A percentile compares a stretch with the other conserved stretches of the same genome.
Conservation (phyloP, 441 rosid genomes). For the Populus hybrid region DNA sequence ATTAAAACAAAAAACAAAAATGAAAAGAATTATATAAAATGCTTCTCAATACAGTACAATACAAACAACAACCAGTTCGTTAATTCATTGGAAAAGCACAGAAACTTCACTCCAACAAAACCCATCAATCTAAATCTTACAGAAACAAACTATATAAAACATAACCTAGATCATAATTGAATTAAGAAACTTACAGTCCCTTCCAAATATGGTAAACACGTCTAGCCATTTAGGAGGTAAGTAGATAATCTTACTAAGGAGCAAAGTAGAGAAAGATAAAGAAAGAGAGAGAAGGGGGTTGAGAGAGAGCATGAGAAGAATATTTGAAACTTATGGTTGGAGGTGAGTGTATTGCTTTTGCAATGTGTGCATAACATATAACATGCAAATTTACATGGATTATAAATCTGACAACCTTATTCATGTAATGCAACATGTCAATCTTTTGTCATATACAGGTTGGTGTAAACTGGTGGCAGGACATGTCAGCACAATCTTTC, state of each 20-base stretch:
- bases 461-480: no score
- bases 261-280: conserved; percentile 12
- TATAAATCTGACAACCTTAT: no score
- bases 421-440: no score
- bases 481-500: neutral
- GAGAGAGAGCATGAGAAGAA: conserved; percentile 2
- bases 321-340: conserved; percentile 28
- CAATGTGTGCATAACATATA: neutral
- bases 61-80: neutral
- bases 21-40: neutral
- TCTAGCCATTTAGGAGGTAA: conserved; percentile 47
- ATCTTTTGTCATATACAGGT: neutral
- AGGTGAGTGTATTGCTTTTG: conserved; percentile 23
- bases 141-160: neutral
- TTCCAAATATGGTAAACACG: conserved; percentile 83
- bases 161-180: conserved; percentile 16
- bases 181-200: conserved; percentile 52
- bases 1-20: neutral
- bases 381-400: no score
- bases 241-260: conserved; percentile 15
- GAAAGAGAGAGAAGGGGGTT: no score
- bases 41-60: neutral
- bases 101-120: neutral
- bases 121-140: neutral
- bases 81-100: neutral